Evolutionary conservation across 2,329 filamentous ascomycete species (phyloP).

Genomic region (Aspergillus pseudoglaucus): DNA sequence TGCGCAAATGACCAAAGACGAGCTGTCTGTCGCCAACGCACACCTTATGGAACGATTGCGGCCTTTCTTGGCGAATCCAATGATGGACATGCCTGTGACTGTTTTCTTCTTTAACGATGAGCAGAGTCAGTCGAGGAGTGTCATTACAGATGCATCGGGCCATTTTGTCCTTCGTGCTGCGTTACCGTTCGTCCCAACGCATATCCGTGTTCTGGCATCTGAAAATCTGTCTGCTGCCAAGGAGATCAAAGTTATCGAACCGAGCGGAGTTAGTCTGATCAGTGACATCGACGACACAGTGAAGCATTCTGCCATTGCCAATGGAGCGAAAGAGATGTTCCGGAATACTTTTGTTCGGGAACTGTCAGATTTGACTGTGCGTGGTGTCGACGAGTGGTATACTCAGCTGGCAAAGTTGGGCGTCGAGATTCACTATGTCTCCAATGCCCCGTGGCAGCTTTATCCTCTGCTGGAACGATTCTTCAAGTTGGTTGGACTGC

Average conservation of each 20-base stretch:
- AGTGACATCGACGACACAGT: slow-evolving; percentile 98
- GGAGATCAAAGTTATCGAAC: slow-evolving; percentile 68
- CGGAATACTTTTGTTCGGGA: slow-evolving; percentile 92
- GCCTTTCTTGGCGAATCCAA: slow-evolving; percentile 82
- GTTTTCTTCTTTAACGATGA: slow-evolving; percentile 91
- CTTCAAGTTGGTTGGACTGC: slow-evolving; percentile 73
- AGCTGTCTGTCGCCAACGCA: slow-evolving; percentile 72
- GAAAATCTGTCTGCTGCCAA: slow-evolving; percentile 78
- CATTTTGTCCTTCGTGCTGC: slow-evolving; percentile 78
- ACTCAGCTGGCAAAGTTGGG: slow-evolving; percentile 67
- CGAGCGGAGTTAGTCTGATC: slow-evolving; percentile 79
- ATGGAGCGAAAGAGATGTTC: slow-evolving; percentile 88
- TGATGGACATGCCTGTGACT: slow-evolving; percentile 71
- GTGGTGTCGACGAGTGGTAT: slow-evolving; percentile 90
- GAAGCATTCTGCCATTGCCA: slow-evolving; percentile 85
- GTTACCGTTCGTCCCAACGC: slow-evolving; percentile 82
- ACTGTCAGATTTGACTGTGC: slow-evolving; percentile 70
- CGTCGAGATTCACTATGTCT: slow-evolving; percentile 91
- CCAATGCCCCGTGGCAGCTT: slow-evolving; percentile 98
- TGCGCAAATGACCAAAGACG: slow-evolving; percentile 58
- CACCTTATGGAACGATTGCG: slow-evolving; percentile 81
- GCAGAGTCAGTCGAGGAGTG: slow-evolving; percentile 73
- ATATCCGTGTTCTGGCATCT: slow-evolving; percentile 79
- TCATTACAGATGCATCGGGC: slow-evolving; percentile 79
- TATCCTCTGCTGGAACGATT: slow-evolving; percentile 83